Conservation (phyloP, 2,329 filamentous ascomycete species). For the Fusarium poae region DNA sequence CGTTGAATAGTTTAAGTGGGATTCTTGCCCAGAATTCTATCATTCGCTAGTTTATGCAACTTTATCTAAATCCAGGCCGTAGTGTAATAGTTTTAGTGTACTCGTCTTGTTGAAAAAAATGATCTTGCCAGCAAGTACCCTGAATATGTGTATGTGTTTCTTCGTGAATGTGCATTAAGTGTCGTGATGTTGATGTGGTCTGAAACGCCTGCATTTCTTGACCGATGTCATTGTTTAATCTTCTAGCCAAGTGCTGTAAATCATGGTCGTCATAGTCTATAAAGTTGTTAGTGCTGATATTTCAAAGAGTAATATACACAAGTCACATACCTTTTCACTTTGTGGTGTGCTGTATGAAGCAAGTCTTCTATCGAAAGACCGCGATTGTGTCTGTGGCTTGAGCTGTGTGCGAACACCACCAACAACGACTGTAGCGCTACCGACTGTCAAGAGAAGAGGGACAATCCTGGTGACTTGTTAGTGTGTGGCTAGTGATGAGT, state of each 20-base stretch:
- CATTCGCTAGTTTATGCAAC: not conserved
- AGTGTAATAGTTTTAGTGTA: not conserved
- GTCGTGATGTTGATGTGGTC: not conserved
- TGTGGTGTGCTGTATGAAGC: slow-evolving; percentile 41
- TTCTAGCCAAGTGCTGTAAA: slow-evolving; percentile 32
- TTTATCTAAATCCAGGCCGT: not conserved
- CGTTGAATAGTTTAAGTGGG: not conserved
- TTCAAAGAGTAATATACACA: not conserved
- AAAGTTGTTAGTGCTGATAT: slow-evolving; percentile 18
- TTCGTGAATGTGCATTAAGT: slow-evolving; percentile 1
- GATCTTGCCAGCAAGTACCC: slow-evolving; percentile 3
- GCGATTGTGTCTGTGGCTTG: slow-evolving; percentile 22
- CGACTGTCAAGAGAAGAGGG: slow-evolving; percentile 42
- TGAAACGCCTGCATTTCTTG: slow-evolving; percentile 1
- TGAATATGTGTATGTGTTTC: not conserved
- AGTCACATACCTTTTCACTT: slow-evolving; percentile 39
- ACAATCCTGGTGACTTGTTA: slow-evolving; percentile 39
- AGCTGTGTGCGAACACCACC: slow-evolving; percentile 38
- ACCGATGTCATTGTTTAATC: not conserved
- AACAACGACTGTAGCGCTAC: slow-evolving; percentile 37
- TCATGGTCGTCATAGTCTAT: slow-evolving; percentile 10
- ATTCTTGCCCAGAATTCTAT: not conserved
- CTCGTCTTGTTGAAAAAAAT: not conserved
- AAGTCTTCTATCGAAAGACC: slow-evolving; percentile 44
- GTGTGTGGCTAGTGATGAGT: not conserved